Conservation (phyloP, 2,329 filamentous ascomycete species). For the Phyllosticta citrichinensis region DNA sequence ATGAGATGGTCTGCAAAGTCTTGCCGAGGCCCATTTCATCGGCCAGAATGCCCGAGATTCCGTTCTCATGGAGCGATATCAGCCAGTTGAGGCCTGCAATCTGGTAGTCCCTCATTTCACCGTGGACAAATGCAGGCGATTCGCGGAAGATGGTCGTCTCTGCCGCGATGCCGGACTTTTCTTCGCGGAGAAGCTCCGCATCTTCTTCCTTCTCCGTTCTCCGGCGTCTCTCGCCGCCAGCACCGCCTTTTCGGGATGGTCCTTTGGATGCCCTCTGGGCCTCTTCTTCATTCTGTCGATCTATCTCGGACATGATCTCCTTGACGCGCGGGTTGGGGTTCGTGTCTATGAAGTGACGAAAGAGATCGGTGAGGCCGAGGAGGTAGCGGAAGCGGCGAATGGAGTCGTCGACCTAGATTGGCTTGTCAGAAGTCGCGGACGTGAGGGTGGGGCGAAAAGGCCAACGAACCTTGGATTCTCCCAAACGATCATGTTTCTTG, state of each 20-base stretch:
- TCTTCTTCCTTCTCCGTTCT: slow-evolving; percentile 97
- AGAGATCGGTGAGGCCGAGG: slow-evolving; percentile 87
- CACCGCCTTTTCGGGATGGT: slow-evolving; percentile 72
- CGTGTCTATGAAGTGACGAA: slow-evolving; percentile 97
- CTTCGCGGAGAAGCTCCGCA: slow-evolving; percentile 75
- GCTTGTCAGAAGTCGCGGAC: neutral
- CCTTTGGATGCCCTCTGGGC: slow-evolving; percentile 61
- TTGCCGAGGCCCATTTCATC: slow-evolving; percentile 99
- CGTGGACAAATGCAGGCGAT: slow-evolving; percentile 79
- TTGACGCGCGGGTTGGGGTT: slow-evolving; percentile 93
- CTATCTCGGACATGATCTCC: slow-evolving; percentile 88
- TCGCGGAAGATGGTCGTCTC: slow-evolving; percentile 82
- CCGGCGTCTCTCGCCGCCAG: slow-evolving; percentile 64
- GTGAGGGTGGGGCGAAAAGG: neutral
- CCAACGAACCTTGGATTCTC: slow-evolving; percentile 72
- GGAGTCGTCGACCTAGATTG: slow-evolving; percentile 74
- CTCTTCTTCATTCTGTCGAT: slow-evolving; percentile 75
- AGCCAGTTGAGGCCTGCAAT: slow-evolving; percentile 94
- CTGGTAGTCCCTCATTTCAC: slow-evolving; percentile 93
- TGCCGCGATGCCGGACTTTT: slow-evolving; percentile 75
- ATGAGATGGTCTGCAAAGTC: slow-evolving; percentile 93
- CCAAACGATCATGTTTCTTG: slow-evolving; percentile 85
- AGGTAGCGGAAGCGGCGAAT: slow-evolving; percentile 91
- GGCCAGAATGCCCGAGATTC: slow-evolving; percentile 93
- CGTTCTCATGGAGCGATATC: slow-evolving; percentile 94